phyloP scores from a whole-genome alignment of 2,329 filamentous ascomycete species.

The Lachnellula cervina region DNA sequence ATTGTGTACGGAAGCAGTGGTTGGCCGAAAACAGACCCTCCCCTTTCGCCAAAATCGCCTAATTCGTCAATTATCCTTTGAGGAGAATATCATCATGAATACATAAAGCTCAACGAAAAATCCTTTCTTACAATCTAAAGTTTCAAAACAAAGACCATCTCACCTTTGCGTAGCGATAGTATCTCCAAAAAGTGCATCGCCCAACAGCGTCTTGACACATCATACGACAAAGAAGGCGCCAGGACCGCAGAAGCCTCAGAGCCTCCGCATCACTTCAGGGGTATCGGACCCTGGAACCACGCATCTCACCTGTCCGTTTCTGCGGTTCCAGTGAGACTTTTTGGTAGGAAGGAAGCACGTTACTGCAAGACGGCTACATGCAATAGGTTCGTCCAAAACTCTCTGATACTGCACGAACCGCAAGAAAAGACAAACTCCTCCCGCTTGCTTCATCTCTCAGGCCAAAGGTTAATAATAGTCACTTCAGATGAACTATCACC shows the following conservation, averaged over 20 bases:
- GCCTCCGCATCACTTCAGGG: slow-evolving; percentile 21
- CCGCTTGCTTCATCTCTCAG: slow-evolving; percentile 25
- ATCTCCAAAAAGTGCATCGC: slow-evolving; percentile 14
- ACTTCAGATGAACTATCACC: slow-evolving; percentile 25
- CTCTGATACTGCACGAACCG: slow-evolving; percentile 22
- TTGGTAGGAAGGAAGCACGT: slow-evolving; percentile 21
- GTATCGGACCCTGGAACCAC: slow-evolving; percentile 23
- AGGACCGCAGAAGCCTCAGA: slow-evolving; percentile 21
- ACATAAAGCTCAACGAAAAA: slow-evolving; percentile 28
- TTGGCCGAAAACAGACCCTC: slow-evolving; percentile 28
- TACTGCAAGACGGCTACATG: slow-evolving; percentile 30
- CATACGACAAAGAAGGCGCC: slow-evolving; percentile 23
- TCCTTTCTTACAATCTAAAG: slow-evolving; percentile 23
- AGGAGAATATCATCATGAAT: slow-evolving; percentile 18
- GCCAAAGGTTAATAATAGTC: slow-evolving; percentile 21
- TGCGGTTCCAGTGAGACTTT: slow-evolving; percentile 27
- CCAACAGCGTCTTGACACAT: slow-evolving; percentile 21
- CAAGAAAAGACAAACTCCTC: slow-evolving; percentile 30
- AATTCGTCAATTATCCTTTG: slow-evolving; percentile 22
- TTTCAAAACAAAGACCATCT: slow-evolving; percentile 28
- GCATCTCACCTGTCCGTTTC: slow-evolving; percentile 23
- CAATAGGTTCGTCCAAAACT: slow-evolving; percentile 35
- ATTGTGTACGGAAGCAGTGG: slow-evolving; percentile 24
- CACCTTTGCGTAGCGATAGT: slow-evolving; percentile 9
- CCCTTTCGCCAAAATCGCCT: slow-evolving; percentile 20